phyloP scores from a whole-genome alignment of 371 early-diverging fungal genomes.

The Apophysomyces ossiformis region DNA sequence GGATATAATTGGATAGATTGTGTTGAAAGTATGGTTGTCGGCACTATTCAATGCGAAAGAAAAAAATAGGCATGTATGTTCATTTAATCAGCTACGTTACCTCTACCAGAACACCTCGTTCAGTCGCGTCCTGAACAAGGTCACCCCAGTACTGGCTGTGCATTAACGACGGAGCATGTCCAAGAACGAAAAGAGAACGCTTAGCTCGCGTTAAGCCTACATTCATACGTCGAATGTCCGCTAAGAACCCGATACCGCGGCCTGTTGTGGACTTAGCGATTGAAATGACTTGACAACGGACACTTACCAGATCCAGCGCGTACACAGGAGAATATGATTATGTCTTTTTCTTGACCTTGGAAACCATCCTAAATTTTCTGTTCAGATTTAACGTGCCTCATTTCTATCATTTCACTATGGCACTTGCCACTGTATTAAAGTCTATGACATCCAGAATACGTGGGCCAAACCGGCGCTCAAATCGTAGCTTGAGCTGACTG shows the following conservation, averaged over 20 bases:
- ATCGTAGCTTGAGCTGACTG: conserved; percentile 67
- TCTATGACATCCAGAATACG: conserved; percentile 77
- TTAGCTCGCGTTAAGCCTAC: conserved; percentile 96
- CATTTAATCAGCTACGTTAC: conserved; percentile 32
- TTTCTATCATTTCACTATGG: neutral
- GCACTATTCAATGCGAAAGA: conserved; percentile 7
- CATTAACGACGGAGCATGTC: conserved; percentile 68
- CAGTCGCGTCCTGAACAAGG: conserved; percentile 61
- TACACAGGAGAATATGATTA: conserved; percentile 95
- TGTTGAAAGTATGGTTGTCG: conserved; percentile 29
- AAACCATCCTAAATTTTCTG: conserved; percentile 83
- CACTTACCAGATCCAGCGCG: conserved; percentile 70
- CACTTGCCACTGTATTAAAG: conserved; percentile 84
- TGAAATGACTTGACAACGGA: neutral
- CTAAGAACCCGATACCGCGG: conserved; percentile 89
- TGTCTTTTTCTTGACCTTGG: conserved; percentile 98
- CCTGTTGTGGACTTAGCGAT: conserved; percentile 16
- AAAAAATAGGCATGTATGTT: neutral
- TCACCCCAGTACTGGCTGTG: conserved; percentile 74
- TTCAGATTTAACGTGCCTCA: neutral
- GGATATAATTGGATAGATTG: conserved; percentile 11
- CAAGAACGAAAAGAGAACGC: conserved; percentile 88
- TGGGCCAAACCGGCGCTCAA: conserved; percentile 67
- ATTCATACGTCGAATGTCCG: conserved; percentile 91
- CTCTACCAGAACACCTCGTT: conserved; percentile 49